Conservation (phyloP, 768 basidiomycete genomes). For the Leccinum sublutescens region DNA sequence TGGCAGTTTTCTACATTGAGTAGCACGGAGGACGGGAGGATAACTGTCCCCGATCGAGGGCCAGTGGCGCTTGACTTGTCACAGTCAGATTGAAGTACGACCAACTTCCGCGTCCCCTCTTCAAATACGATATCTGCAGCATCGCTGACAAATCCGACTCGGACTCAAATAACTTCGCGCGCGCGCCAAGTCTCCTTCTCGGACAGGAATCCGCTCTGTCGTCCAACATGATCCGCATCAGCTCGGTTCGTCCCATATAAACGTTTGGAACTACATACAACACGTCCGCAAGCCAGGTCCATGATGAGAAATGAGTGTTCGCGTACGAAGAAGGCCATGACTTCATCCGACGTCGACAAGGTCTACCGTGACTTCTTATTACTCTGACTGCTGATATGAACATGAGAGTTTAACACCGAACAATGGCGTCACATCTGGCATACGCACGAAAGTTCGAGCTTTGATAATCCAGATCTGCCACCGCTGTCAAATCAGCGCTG, state of each 20-base stretch:
- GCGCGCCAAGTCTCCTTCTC: neutral
- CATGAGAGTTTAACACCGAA: slow-evolving; percentile 8
- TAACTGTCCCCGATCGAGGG: slow-evolving; percentile 1
- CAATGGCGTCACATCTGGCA: slow-evolving; percentile 11
- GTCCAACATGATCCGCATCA: neutral
- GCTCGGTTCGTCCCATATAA: neutral
- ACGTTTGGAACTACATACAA: neutral
- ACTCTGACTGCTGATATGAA: slow-evolving; percentile 7
- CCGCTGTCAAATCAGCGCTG: slow-evolving; percentile 17
- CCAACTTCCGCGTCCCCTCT: neutral
- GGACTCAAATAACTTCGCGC: neutral
- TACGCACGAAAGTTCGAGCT: neutral
- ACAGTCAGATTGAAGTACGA: neutral
- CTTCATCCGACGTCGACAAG: slow-evolving; percentile 16
- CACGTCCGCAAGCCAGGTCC: neutral
- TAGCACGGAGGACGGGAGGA: neutral
- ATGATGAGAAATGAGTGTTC: neutral
- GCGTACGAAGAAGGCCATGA: slow-evolving; percentile 10
- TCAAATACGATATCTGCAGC: neutral
- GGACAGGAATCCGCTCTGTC: neutral
- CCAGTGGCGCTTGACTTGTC: slow-evolving; percentile 1
- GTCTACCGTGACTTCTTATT: neutral
- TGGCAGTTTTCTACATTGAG: neutral
- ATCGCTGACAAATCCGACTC: neutral
- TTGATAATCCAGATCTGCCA: slow-evolving; percentile 6